A percentile compares a stretch with the other conserved stretches of the same genome.
Conservation (phyloP, 2,329 filamentous ascomycete genomes). For the Aspergillus piperis region DNA sequence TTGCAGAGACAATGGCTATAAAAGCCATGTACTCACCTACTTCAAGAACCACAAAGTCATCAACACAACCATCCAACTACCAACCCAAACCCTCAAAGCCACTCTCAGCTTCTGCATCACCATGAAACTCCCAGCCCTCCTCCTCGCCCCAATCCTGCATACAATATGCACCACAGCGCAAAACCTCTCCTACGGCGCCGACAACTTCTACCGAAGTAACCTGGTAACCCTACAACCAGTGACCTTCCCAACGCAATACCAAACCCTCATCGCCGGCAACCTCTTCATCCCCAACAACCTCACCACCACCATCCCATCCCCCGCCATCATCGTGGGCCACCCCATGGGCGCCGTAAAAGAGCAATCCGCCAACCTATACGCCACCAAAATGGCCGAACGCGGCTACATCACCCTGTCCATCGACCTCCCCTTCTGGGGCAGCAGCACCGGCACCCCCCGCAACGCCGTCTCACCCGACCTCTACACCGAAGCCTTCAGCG, state of each 20-base stretch:
- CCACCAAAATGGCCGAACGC: slow-evolving; percentile 27
- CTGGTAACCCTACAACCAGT: slow-evolving; percentile 21
- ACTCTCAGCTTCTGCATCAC: too few species aligned
- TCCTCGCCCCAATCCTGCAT: too few species aligned
- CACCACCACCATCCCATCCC: slow-evolving; percentile 10
- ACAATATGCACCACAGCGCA: slow-evolving; percentile 13
- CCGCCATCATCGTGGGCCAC: slow-evolving; percentile 28
- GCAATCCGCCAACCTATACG: slow-evolving; percentile 29
- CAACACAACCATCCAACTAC: too few species aligned
- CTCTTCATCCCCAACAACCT: slow-evolving; percentile 22
- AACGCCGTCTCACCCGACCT: slow-evolving; percentile 26
- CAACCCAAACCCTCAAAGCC: too few species aligned
- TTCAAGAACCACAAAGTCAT: too few species aligned
- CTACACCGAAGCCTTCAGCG: slow-evolving; percentile 28
- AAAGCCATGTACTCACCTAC: too few species aligned
- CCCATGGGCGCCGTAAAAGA: slow-evolving; percentile 32
- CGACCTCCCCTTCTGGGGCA: slow-evolving; percentile 28
- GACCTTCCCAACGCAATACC: slow-evolving; percentile 21
- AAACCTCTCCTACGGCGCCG: slow-evolving; percentile 27
- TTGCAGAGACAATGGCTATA: too few species aligned
- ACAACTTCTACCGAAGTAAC: slow-evolving; percentile 29
- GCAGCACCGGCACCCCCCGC: slow-evolving; percentile 26
- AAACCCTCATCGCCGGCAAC: slow-evolving; percentile 22
- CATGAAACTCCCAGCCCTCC: too few species aligned
- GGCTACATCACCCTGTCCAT: slow-evolving; percentile 27